Conservation (phyloP, 345 rosid genomes). For the Fremontodendron californicum region DNA sequence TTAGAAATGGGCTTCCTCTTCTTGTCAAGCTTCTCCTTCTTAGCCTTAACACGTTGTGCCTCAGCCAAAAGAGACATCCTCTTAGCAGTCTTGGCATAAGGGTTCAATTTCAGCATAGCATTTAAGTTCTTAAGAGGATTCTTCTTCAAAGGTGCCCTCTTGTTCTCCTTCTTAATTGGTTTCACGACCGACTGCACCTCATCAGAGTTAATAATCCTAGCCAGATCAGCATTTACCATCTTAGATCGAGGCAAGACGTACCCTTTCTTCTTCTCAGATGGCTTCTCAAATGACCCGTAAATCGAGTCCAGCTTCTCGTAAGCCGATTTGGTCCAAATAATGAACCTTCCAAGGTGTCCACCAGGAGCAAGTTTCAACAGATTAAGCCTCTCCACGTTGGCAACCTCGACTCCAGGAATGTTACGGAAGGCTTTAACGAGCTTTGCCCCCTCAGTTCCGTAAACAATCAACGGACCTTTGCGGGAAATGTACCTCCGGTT, state of each 20-base stretch:
- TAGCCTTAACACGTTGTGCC: conserved; percentile 80
- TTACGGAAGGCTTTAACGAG: conserved; percentile 90
- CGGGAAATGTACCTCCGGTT: conserved; percentile 81
- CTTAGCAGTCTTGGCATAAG: conserved; percentile 93
- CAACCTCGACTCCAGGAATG: conserved; percentile 90
- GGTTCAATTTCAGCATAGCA: conserved; percentile 79
- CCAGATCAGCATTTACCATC: conserved; percentile 94
- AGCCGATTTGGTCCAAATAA: conserved; percentile 95
- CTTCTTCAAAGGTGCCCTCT: conserved; percentile 86
- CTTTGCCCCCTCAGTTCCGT: conserved; percentile 74
- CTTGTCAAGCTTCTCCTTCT: conserved; percentile 96
- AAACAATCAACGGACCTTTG: conserved; percentile 88
- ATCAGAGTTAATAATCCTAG: conserved; percentile 91
- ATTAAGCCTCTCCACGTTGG: conserved; percentile 77
- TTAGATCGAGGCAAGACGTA: conserved; percentile 81
- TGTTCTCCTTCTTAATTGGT: conserved; percentile 63
- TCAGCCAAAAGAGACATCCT: conserved; percentile 94
- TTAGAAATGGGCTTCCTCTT: conserved; percentile 66
- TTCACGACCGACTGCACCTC: conserved; percentile 91
- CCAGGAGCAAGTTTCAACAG: conserved; percentile 92
- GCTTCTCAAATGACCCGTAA: conserved; percentile 79
- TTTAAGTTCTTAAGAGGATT: conserved; percentile 88
- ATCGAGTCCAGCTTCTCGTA: conserved; percentile 87
- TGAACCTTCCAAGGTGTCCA: conserved; percentile 90
- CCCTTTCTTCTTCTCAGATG: conserved; percentile 86